These are phyloP conservation scores for Colletotrichum musae DNA, from an alignment of 2,329 filamentous ascomycete genomes.

Conservation along the genomic window DNA sequence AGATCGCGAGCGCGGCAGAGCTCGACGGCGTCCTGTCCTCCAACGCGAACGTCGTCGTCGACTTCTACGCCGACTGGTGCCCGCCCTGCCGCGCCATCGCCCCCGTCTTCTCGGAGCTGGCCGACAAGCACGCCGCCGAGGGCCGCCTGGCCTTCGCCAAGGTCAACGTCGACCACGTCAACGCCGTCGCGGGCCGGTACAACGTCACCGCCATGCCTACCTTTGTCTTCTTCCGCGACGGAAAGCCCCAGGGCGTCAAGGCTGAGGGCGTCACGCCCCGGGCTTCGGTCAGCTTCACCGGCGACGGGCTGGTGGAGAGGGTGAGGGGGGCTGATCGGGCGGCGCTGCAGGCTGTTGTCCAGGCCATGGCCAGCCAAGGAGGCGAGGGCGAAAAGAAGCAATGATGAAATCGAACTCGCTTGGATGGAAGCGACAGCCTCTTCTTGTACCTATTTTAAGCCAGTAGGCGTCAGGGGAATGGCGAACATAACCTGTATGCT, in stretches of 20 bases:
- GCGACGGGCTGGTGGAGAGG: slow-evolving; percentile 49
- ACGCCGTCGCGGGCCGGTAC: slow-evolving; percentile 64
- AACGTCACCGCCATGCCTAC: slow-evolving; percentile 70
- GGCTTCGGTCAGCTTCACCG: slow-evolving; percentile 44
- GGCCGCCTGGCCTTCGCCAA: slow-evolving; percentile 68
- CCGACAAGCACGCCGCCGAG: slow-evolving; percentile 50
- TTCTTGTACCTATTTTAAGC: no score
- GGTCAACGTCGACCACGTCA: slow-evolving; percentile 70
- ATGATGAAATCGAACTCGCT: slow-evolving; percentile 50
- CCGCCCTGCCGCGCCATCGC: slow-evolving; percentile 64
- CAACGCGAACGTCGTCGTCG: slow-evolving; percentile 60
- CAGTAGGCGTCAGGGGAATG: no score
- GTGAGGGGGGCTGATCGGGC: slow-evolving; percentile 49
- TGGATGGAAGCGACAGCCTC: no score
- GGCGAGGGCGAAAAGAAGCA: slow-evolving; percentile 47
- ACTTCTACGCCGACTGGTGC: slow-evolving; percentile 68
- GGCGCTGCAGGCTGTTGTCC: slow-evolving; percentile 47
- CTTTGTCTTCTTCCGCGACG: slow-evolving; percentile 72
- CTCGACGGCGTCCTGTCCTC: slow-evolving; percentile 55
- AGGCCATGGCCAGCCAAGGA: slow-evolving; percentile 43
- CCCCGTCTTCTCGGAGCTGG: slow-evolving; percentile 61
- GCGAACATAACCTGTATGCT: no score
- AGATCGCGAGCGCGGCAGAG: slow-evolving; percentile 49
- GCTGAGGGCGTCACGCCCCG: slow-evolving; percentile 18
- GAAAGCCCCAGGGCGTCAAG: slow-evolving; percentile 50